Evolutionary conservation across 371 early-diverging fungal genomes (phyloP).

Genomic region (Mucor irregularis): DNA sequence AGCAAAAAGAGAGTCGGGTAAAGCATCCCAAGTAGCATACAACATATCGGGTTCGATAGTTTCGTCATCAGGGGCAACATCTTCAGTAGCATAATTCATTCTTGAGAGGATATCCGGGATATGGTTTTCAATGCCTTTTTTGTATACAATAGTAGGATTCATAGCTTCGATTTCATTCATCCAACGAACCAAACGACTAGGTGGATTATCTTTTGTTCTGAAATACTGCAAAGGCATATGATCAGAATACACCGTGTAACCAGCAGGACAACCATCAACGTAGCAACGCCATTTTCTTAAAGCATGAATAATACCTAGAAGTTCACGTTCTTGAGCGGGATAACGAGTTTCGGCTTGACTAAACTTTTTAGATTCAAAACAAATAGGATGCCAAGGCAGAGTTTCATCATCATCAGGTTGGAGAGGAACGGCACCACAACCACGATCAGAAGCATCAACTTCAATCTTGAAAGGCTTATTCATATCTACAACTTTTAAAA

Average conservation of each 20-base stretch:
- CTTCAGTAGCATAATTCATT: neutral
- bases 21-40: neutral
- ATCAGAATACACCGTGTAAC: conserved; percentile 22
- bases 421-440: conserved; percentile 29
- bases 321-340: conserved; percentile 36
- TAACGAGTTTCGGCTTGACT: conserved; percentile 25
- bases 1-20: conserved; percentile 20
- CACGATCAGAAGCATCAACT: conserved; percentile 36
- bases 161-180: conserved; percentile 30
- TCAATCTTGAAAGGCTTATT: conserved; percentile 24
- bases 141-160: conserved; percentile 30
- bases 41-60: neutral
- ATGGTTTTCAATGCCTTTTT: conserved; percentile 26
- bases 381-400: conserved; percentile 18
- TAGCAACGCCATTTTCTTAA: conserved; percentile 33
- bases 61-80: neutral
- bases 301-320: conserved; percentile 34
- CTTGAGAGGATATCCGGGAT: neutral
- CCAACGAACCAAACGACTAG: conserved; percentile 27
- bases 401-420: conserved; percentile 28
- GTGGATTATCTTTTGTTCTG: conserved; percentile 26
- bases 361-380: conserved; percentile 40
- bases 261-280: conserved; percentile 18
- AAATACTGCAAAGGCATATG: conserved; percentile 29
- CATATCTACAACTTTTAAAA: conserved; percentile 29